Conservation (phyloP, 2,329 filamentous ascomycete species). For the Xylariaceae sp. region DNA sequence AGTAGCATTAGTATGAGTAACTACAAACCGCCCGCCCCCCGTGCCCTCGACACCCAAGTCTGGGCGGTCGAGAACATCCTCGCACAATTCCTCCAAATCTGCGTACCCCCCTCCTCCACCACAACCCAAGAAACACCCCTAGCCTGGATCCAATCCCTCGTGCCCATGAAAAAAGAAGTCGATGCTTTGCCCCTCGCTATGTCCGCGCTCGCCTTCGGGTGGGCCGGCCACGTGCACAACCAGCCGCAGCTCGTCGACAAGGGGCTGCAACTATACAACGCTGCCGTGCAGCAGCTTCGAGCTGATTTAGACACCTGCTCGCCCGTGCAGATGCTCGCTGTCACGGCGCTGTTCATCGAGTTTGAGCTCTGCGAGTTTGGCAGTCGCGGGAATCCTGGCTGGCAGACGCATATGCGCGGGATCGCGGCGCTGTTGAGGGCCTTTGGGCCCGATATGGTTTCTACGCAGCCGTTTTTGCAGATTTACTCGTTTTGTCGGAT, state of each 20-base stretch:
- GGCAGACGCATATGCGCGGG: constrained; percentile 18
- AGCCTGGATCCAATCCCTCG: constrained; percentile 16
- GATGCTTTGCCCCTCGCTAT: constrained; percentile 21
- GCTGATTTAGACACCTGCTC: constrained; percentile 11
- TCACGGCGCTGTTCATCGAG: constrained; percentile 15
- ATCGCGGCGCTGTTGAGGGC: constrained; percentile 15
- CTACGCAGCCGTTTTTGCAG: constrained; percentile 14
- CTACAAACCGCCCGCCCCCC: constrained; percentile 9
- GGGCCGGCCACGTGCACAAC: constrained; percentile 15
- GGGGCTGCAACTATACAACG: constrained; percentile 20
- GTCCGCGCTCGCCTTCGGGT: constrained; percentile 21
- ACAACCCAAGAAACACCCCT: constrained; percentile 19
- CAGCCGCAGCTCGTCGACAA: constrained; percentile 15
- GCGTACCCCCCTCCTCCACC: constrained; percentile 9
- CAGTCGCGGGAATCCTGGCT: constrained; percentile 15
- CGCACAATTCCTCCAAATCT: constrained; percentile 15
- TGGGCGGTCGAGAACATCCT: constrained; percentile 17
- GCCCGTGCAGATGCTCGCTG: constrained; percentile 16
- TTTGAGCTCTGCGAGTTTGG: constrained; percentile 24
- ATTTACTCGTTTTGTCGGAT: constrained; percentile 19
- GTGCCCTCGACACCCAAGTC: constrained; percentile 7
- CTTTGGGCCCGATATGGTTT: constrained; percentile 17
- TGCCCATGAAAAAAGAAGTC: constrained; percentile 14
- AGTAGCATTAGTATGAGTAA: too few species aligned
- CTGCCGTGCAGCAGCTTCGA: constrained; percentile 17